Evolutionary conservation across 1,139 yeast genomes (phyloP), one percentile per base, ranked within the genome.

Genomic region (Zhuliangozyma blackwelliae): DNA sequence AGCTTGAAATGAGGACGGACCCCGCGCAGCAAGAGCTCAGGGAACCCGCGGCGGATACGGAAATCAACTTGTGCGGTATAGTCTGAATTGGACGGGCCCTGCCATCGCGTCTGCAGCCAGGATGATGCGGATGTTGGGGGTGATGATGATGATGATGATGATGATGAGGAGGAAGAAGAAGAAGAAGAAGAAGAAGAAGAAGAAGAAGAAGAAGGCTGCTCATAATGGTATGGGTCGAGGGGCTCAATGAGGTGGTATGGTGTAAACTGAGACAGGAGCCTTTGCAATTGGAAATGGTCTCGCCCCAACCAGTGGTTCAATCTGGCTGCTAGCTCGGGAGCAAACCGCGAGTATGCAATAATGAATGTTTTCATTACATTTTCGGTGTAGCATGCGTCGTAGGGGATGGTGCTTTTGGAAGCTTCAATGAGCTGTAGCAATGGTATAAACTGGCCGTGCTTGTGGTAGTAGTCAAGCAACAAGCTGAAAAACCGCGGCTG

Each of bases 41-140:
- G 46, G 36, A 69, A 64, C 8, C 75, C 76, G 32, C 53, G 49
- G 16, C 55, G 52, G 27, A 65, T 47, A 28, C 75, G 46, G 43
- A 59, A 67, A 25, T 55, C 55, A 1, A 64, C 49, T 38, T 68
- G 73, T 8, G 46, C 50, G 10, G 27, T n/a, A 6, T 25, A 11
- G n/a, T 25, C 43, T 40, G 7, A 3, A 38, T 27, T 39, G 43
- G 9, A 35, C 55, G 57, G 8, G 16, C 25, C 30, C 8, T 20
- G 19, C 21, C 16, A 22, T 11, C 7, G 33, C 12, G 27, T 27
- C n/a, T 23, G 21, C 27, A n/a, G 31, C 27, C 11, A 29, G 35
- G 9, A 16, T 16, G 16, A 16, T 3, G 16, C 4, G 16, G 16
- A 3, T 3, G 16, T 16, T n/a, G n/a, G n/a, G n/a, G n/a, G n/a